phyloP scores from a whole-genome alignment of 441 rosid species.

The Capsella rubella region DNA sequence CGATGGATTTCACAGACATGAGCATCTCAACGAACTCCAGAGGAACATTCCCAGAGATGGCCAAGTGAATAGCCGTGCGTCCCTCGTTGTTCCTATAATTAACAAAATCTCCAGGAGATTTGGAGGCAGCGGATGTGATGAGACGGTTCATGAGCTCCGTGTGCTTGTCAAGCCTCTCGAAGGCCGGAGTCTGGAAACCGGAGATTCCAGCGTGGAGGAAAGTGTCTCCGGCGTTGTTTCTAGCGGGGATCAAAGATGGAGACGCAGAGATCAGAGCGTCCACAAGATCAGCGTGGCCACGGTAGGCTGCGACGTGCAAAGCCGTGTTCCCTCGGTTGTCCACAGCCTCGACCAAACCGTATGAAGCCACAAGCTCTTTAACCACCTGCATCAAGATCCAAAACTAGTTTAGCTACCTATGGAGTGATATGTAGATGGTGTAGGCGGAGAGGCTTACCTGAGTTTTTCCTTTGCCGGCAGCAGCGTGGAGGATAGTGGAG shows the following conservation, averaged over 20 bases:
- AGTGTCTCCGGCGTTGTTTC: conserved; percentile 80
- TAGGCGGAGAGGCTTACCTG: conserved; percentile 47
- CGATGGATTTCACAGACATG: conserved; percentile 72
- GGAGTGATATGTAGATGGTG: too few relatives aligned
- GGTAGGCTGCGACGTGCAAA: conserved; percentile 75
- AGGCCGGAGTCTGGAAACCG: conserved; percentile 78
- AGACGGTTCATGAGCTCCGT: conserved; percentile 77
- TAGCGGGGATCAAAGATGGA: conserved; percentile 61
- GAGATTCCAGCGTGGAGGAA: conserved; percentile 84
- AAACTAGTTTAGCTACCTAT: too few relatives aligned
- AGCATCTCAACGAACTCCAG: conserved; percentile 78
- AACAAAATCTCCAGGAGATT: conserved; percentile 47
- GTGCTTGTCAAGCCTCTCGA: conserved; percentile 84
- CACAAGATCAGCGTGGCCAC: conserved; percentile 75
- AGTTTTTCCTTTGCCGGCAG: conserved; percentile 82
- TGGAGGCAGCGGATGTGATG: conserved; percentile 47
- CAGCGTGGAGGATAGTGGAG: conserved; percentile 84
- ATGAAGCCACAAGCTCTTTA: conserved; percentile 63
- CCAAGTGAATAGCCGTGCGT: conserved; percentile 84
- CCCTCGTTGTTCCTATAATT: conserved; percentile 76
- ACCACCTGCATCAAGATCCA: conserved; percentile 60
- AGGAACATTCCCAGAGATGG: conserved; percentile 79
- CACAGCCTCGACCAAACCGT: conserved; percentile 52
- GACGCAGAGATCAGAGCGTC: conserved; percentile 68
- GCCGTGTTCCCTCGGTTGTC: conserved; percentile 87